A percentile compares a stretch with the other conserved stretches of the same genome.
Evolutionary conservation across 768 basidiomycete genomes (phyloP).

Genomic region (Thelephora ganbajun): DNA sequence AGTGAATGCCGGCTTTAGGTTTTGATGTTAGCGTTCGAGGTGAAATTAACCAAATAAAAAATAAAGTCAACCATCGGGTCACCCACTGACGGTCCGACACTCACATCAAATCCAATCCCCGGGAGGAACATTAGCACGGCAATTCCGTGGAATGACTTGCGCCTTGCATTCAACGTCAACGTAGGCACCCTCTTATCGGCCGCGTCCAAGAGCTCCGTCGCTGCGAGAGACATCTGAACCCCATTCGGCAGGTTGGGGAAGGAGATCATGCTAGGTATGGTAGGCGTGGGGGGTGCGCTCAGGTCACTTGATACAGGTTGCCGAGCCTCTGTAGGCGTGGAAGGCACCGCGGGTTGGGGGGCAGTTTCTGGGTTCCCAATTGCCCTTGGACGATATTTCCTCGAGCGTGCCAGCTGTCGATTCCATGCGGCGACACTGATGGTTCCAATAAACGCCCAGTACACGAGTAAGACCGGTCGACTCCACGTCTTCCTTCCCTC

Average conservation of each 20-base stretch:
- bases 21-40: neutral
- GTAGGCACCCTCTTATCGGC: conserved; percentile 87
- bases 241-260: conserved; percentile 27
- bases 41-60: neutral
- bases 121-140: conserved; percentile 96
- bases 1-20: conserved; percentile 85
- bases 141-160: conserved; percentile 94
- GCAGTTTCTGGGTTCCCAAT: conserved; percentile 4
- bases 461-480: conserved; percentile 60
- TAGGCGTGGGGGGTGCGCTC: conserved; percentile 7
- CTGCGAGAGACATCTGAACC: conserved; percentile 38
- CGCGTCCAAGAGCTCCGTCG: conserved; percentile 58
- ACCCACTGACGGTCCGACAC: conserved; percentile 3
- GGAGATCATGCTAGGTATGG: conserved; percentile 9
- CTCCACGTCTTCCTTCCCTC: conserved; percentile 71
- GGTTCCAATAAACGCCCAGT: conserved; percentile 72
- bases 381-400: conserved; percentile 47
- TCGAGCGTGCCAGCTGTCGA: conserved; percentile 69
- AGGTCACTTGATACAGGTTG: conserved; percentile 20
- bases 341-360: conserved; percentile 1
- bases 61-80: neutral
- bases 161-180: conserved; percentile 76
- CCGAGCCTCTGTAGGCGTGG: conserved; percentile 9
- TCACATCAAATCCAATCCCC: conserved; percentile 82
- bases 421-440: conserved; percentile 94